Percentiles rank a stretch among this genome's conserved stretches.
Evolutionary conservation across 2,329 filamentous ascomycete species (phyloP).

Genomic region (Xylaria digitata): DNA sequence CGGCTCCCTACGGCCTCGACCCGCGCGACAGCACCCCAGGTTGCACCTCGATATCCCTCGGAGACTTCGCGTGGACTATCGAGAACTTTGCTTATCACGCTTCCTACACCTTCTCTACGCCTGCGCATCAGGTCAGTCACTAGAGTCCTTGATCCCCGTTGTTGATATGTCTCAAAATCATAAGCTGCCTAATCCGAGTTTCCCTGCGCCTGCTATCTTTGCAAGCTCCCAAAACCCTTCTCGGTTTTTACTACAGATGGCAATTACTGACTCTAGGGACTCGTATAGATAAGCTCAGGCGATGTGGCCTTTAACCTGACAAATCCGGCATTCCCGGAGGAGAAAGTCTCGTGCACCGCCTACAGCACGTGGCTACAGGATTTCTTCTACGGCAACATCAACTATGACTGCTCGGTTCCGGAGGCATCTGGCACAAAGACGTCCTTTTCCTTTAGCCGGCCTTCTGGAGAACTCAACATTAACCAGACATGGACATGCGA

Average conservation of each 20-base stretch:
- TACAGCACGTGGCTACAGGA: slow-evolving; percentile 57
- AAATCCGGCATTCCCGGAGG: slow-evolving; percentile 58
- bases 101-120: slow-evolving; percentile 56
- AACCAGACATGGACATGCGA: slow-evolving; percentile 63
- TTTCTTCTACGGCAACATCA: slow-evolving; percentile 62
- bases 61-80: slow-evolving; percentile 56
- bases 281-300: slow-evolving; percentile 57
- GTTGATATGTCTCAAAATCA: too few species aligned
- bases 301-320: slow-evolving; percentile 61
- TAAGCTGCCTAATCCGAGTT: too few species aligned
- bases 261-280: too few species aligned
- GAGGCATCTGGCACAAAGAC: slow-evolving; percentile 49
- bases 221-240: too few species aligned
- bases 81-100: slow-evolving; percentile 61
- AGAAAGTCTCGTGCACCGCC: slow-evolving; percentile 55
- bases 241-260: too few species aligned
- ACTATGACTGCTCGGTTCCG: slow-evolving; percentile 58
- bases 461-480: slow-evolving; percentile 53
- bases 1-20: slow-evolving; percentile 41
- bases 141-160: too few species aligned
- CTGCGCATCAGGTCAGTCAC: slow-evolving; percentile 59
- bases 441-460: slow-evolving; percentile 57
- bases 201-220: too few species aligned
- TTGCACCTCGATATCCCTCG: slow-evolving; percentile 51
- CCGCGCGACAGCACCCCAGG: slow-evolving; percentile 45